Evolutionary conservation across 139 green algal species (phyloP).

Genomic region (Medakamo hakoo): DNA sequence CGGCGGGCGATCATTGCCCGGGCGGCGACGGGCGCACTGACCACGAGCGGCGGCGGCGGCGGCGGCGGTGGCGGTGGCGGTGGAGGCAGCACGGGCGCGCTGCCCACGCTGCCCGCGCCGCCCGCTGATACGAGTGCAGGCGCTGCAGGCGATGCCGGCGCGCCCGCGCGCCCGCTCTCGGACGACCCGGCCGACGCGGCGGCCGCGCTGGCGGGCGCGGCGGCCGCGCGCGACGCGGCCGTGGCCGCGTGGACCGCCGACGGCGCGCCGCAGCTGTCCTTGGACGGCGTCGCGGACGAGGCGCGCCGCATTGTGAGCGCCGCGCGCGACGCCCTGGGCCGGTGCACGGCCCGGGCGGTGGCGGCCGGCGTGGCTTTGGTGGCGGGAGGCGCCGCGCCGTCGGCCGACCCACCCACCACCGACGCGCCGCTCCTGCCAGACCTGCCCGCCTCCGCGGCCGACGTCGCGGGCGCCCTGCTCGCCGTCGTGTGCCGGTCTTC

Average conservation of each 20-base stretch:
- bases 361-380: too few relatives aligned
- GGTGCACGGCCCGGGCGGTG: not conserved
- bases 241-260: not conserved
- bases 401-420: not conserved
- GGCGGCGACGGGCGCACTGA: too few relatives aligned
- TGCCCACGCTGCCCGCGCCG: not conserved
- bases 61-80: not conserved
- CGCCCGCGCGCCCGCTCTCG: not conserved
- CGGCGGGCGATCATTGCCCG: not conserved
- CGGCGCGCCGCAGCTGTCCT: not conserved
- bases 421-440: too few relatives aligned
- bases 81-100: not conserved
- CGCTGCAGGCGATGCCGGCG: not conserved
- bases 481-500: not conserved
- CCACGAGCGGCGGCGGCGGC: not conserved
- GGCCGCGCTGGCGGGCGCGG: not conserved
- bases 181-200: not conserved
- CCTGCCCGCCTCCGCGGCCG: not conserved
- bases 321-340: not conserved
- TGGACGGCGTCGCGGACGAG: not conserved
- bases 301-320: not conserved
- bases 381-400: too few relatives aligned
- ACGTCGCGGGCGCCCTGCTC: not conserved
- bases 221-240: not conserved
- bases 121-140: too few relatives aligned